Conservation (phyloP, 805 yeast genomes). For the Kodamaea restingae region DNA sequence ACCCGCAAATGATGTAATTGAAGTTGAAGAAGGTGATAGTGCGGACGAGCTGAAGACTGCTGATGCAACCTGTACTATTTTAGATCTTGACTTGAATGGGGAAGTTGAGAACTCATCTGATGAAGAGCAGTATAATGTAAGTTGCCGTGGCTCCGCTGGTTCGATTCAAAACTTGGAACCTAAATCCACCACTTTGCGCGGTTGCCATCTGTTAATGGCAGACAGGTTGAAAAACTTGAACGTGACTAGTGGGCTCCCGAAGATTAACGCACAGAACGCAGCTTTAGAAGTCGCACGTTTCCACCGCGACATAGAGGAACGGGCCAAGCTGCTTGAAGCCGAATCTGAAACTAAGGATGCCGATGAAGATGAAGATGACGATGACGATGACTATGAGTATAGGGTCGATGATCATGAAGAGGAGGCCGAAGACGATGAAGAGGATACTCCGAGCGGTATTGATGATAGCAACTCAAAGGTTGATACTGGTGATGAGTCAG, state of each 20-base stretch:
- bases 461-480: no score
- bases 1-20: slow-evolving; percentile 9
- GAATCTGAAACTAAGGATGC: no score
- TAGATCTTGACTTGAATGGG: slow-evolving; percentile 2
- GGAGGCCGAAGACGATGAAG: background rate
- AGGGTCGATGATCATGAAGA: slow-evolving; percentile 5
- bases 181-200: slow-evolving; percentile 4
- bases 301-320: background rate
- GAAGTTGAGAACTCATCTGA: slow-evolving; percentile 9
- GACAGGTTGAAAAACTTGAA: slow-evolving; percentile 7
- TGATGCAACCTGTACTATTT: background rate
- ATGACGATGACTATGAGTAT: slow-evolving; percentile 9
- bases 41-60: background rate
- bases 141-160: slow-evolving; percentile 2
- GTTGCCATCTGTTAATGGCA: slow-evolving; percentile 9
- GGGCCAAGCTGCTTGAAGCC: slow-evolving; percentile 3
- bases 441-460: no score
- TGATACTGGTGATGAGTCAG: no score
- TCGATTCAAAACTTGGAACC: slow-evolving; percentile 1
- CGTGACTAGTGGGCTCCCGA: slow-evolving; percentile 2
- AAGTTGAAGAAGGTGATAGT: slow-evolving; percentile 10
- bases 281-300: background rate
- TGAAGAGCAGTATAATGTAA: background rate
- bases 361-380: slow-evolving; percentile 8
- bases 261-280: background rate